These are phyloP conservation scores for Epichloe coenophiala DNA, from an alignment of 2,329 filamentous ascomycete genomes.

Conservation along the genomic window DNA sequence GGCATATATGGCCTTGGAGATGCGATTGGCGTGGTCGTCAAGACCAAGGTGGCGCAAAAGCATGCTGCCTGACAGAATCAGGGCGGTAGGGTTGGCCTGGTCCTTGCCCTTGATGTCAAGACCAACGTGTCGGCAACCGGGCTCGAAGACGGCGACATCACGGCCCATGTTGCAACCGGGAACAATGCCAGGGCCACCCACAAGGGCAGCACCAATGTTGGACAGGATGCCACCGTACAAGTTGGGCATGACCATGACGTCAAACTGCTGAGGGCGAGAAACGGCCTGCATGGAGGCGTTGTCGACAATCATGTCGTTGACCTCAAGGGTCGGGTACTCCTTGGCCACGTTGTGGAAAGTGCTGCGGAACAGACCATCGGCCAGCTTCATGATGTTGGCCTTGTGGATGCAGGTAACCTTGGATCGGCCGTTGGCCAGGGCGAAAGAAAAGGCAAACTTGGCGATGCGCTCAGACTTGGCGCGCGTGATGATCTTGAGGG, in stretches of 20 bases:
- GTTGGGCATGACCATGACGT: conserved; percentile 99
- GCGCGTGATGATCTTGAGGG: conserved; percentile 98
- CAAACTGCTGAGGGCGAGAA: conserved; percentile 90
- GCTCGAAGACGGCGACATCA: conserved; percentile 96
- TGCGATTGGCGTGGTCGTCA: conserved; percentile 95
- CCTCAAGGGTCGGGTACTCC: conserved; percentile 90
- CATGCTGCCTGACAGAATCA: conserved; percentile 94
- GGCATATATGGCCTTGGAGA: conserved; percentile 70
- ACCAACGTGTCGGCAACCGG: conserved; percentile 96
- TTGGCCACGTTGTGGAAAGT: conserved; percentile 89
- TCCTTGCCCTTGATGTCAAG: conserved; percentile 99
- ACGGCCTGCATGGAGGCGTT: conserved; percentile 99
- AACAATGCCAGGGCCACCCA: conserved; percentile 92
- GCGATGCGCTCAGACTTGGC: conserved; percentile 98
- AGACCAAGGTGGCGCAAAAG: conserved; percentile 92
- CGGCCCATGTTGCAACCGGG: conserved; percentile 99
- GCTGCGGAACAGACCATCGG: conserved; percentile 95
- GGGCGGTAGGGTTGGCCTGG: conserved; percentile 93
- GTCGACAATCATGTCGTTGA: conserved; percentile 99
- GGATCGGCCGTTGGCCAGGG: conserved; percentile 95
- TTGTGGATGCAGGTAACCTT: conserved; percentile 99
- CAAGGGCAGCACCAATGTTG: conserved; percentile 95
- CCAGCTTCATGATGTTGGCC: conserved; percentile 99
- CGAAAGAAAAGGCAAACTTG: conserved; percentile 97
- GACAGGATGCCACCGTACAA: conserved; percentile 97